Conservation (phyloP, 225 moss, liverwort and hornwort species). For the Sphagnum tenellum region DNA sequence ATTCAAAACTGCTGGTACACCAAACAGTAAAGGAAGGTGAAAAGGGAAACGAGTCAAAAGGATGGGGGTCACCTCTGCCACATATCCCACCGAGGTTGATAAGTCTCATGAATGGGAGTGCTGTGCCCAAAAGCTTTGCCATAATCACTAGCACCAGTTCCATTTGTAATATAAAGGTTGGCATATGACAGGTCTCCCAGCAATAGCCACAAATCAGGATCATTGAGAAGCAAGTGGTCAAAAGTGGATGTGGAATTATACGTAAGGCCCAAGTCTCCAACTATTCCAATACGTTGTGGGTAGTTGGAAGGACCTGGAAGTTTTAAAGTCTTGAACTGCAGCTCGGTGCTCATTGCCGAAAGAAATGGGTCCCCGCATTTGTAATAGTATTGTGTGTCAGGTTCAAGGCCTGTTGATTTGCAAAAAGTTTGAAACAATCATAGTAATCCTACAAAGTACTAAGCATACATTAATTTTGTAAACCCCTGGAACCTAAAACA, state of each 20-base stretch:
- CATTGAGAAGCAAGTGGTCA: constrained; percentile 59
- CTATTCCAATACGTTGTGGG: constrained; percentile 60
- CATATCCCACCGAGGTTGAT: constrained; percentile 95
- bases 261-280: constrained; percentile 83
- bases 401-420: constrained; percentile 39
- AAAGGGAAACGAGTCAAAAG: not conserved
- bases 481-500: too few species aligned
- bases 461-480: too few species aligned
- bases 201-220: constrained; percentile 75
- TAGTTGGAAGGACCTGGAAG: constrained; percentile 54
- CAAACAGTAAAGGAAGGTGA: too few species aligned
- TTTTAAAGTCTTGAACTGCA: constrained; percentile 63
- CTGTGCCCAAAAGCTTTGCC: constrained; percentile 37
- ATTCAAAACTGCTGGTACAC: too few species aligned
- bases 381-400: constrained; percentile 66
- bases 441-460: too few species aligned
- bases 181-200: constrained; percentile 84
- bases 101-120: constrained; percentile 86
- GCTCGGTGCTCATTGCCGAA: constrained; percentile 61
- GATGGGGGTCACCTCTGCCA: constrained; percentile 68
- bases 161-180: constrained; percentile 84
- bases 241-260: constrained; percentile 91
- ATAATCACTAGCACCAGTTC: constrained; percentile 60
- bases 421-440: too few species aligned
- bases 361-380: constrained; percentile 74